Conservation (phyloP, 1,139 yeast species). For the Blastobotrys persicus region DNA sequence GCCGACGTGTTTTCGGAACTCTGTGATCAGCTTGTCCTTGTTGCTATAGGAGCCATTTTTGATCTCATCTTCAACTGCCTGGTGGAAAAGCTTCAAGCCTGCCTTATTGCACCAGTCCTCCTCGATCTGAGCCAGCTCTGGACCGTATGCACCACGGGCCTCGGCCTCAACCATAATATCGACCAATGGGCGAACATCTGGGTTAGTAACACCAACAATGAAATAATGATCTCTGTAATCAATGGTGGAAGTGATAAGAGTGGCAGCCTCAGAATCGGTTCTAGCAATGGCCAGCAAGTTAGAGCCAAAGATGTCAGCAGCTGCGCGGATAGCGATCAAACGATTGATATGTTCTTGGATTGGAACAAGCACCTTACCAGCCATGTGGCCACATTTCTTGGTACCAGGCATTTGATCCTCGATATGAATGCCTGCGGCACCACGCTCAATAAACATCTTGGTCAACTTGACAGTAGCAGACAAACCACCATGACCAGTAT, state of each 20-base stretch:
- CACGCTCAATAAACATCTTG: conserved; percentile 94
- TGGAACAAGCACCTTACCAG: conserved; percentile 96
- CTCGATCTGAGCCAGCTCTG: conserved; percentile 69
- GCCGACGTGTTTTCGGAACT: conserved; percentile 66
- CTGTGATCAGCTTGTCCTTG: conserved; percentile 62
- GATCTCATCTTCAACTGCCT: conserved; percentile 86
- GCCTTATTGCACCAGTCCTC: conserved; percentile 81
- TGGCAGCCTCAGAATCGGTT: conserved; percentile 97
- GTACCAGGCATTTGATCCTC: conserved; percentile 99
- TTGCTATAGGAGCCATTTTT: conserved; percentile 57
- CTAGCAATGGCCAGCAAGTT: conserved; percentile 88
- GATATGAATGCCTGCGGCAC: conserved; percentile 98
- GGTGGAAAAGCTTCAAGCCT: conserved; percentile 82
- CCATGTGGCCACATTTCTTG: conserved; percentile 98
- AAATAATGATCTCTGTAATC: conserved; percentile 95
- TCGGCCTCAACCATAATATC: conserved; percentile 83
- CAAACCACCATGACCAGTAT: conserved; percentile 98
- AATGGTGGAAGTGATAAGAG: conserved; percentile 87
- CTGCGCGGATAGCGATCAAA: conserved; percentile 88
- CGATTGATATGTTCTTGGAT: conserved; percentile 96
- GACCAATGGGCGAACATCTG: conserved; percentile 69
- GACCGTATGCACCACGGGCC: conserved; percentile 67
- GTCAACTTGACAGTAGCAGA: conserved; percentile 95
- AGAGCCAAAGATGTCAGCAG: conserved; percentile 90
- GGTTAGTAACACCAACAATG: conserved; percentile 87